These are phyloP conservation scores for Epichloe amarillans DNA, from an alignment of 2,329 filamentous ascomycete genomes.

Conservation along the genomic window DNA sequence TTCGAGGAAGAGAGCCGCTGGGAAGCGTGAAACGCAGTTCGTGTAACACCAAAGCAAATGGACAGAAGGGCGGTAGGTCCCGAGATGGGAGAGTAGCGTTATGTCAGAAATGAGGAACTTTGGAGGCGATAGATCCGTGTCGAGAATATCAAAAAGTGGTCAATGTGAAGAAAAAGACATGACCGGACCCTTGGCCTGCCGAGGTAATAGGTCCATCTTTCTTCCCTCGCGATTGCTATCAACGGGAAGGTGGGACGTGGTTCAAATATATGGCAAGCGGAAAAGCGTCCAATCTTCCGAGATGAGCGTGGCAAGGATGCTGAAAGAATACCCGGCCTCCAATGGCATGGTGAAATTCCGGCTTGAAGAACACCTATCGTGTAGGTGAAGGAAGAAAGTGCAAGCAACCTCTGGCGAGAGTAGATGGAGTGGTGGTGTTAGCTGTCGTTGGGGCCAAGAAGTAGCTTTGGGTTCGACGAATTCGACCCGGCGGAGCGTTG, in stretches of 20 bases:
- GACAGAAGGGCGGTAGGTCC: conserved; percentile 5
- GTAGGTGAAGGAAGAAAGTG: conserved; percentile 1
- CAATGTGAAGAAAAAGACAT: background rate
- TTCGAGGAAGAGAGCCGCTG: conserved; percentile 8
- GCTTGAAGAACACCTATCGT: background rate
- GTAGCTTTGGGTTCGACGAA: background rate
- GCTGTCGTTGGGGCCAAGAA: background rate
- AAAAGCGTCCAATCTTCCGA: background rate
- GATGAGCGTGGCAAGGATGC: background rate
- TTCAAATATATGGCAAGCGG: background rate
- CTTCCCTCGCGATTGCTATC: conserved; percentile 2
- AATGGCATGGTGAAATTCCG: conserved; percentile 4
- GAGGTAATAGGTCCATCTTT: conserved; percentile 5
- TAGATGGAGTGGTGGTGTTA: background rate
- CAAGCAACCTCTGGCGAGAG: background rate
- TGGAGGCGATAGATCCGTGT: conserved; percentile 1
- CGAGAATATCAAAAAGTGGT: background rate
- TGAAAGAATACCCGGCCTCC: conserved; percentile 1
- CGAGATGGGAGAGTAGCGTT: background rate
- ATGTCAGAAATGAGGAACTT: conserved; percentile 6
- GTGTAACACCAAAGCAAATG: conserved; percentile 13
- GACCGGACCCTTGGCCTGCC: background rate
- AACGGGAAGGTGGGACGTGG: conserved; percentile 4
- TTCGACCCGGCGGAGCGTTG: background rate
- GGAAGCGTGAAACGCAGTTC: conserved; percentile 13